These are phyloP conservation scores for Akanthomyces uredinophilus DNA, from an alignment of 2,329 filamentous ascomycete species.

Conservation along the genomic window DNA sequence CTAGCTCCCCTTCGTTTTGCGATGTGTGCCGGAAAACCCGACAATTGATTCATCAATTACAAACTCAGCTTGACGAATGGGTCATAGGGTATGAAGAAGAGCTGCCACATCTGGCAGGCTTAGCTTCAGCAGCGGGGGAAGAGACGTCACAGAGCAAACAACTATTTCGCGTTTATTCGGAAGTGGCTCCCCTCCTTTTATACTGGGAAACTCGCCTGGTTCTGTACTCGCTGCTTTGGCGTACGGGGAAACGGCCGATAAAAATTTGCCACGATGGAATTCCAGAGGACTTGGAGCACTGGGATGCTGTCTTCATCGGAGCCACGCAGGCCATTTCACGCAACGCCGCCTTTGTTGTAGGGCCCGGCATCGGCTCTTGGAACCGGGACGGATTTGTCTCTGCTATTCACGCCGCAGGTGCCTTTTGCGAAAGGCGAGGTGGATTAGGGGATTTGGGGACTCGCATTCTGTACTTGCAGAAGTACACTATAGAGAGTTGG, in stretches of 20 bases:
- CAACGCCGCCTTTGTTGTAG: background rate
- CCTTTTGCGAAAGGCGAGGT: background rate
- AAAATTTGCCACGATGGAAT: background rate
- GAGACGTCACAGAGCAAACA: background rate
- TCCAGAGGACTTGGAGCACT: background rate
- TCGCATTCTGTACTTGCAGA: background rate
- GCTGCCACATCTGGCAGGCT: background rate
- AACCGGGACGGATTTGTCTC: background rate
- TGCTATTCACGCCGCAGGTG: background rate
- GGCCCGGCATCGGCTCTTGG: background rate
- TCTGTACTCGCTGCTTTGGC: background rate
- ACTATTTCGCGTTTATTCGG: background rate
- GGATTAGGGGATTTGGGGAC: background rate
- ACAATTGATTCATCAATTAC: background rate
- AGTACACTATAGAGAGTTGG: background rate
- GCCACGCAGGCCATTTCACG: background rate
- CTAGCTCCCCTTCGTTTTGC: background rate
- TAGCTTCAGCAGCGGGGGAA: background rate
- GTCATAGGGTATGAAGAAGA: background rate
- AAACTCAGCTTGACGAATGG: background rate
- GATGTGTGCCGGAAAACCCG: background rate
- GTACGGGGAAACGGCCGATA: background rate
- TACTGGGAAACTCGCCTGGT: background rate
- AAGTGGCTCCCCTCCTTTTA: background rate
- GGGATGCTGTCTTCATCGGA: background rate